Base-by-base conservation (phyloP, 2,329 filamentous ascomycete species). In the Ustilaginoidea virens region DNA sequence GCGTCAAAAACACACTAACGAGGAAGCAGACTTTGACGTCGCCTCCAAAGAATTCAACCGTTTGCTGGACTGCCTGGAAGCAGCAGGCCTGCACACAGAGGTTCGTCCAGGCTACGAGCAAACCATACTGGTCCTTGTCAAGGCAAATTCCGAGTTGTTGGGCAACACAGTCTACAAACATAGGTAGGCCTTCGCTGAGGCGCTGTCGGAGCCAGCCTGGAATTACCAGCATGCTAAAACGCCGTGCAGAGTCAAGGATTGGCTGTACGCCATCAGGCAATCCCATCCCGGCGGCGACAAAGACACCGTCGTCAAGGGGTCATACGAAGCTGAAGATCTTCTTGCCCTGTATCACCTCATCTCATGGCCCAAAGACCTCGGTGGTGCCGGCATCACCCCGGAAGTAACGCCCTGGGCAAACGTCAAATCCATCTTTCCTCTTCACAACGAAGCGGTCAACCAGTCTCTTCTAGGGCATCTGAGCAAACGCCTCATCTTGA, bases 301-400 rank as follows among this genome's bases (percentile, higher is more conserved):
- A 49, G 31, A 63, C 65, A 43, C 69, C 56, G 16, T 63, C 61
- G 29, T 61, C 63, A 42, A 70, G 54, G 53, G 45, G 8, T 42
- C 39, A 4, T 59, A 46, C 22, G 74, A 80, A 42, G 68, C 78
- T 12, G 79, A 85, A 46, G 64, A 79, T 24, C 58, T 81, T 6
- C 66, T 80, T 7, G 77, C 76, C 27, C 66, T 82, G 25, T 75
- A 80, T 44, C 72, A 80, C 35, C 66, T 81, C 25, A 62, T 79
- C 18, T 63, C 60, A 13, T 72, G 64, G 59, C 53, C 62, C 12
- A 64, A 63, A 37, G 54, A 63, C 14, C 53, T 70, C 6, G 73
- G 73, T 17, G 73, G 73, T 22, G 73, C 74, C 13, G 70, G 66
- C 2, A 66, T 78, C 33, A 74, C 67, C 0, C 69, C 72, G 0